Evolutionary conservation across 1,139 yeast species (phyloP).

Genomic region (Suhomyces wounanorum): DNA sequence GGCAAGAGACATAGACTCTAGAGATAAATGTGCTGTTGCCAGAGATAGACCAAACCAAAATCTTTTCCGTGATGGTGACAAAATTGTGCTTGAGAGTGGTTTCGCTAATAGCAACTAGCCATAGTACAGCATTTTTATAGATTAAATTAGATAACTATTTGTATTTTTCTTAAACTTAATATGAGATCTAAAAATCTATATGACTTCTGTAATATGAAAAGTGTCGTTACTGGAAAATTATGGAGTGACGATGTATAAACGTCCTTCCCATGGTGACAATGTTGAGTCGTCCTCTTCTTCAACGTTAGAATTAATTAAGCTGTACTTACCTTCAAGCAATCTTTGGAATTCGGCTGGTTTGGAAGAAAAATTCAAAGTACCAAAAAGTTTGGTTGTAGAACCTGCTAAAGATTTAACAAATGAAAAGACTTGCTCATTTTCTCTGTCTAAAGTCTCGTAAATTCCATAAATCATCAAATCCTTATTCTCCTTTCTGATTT

Average conservation of each 20-base stretch:
- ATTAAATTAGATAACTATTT: too few relatives aligned
- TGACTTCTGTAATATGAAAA: not conserved
- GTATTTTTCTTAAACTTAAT: not conserved
- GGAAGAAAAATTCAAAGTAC: constrained; percentile 48
- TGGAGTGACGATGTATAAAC: constrained; percentile 30
- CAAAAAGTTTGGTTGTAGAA: constrained; percentile 31
- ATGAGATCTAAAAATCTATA: not conserved
- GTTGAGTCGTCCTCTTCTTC: constrained; percentile 23
- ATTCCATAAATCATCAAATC: constrained; percentile 50
- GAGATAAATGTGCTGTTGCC: not conserved
- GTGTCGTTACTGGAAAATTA: not conserved
- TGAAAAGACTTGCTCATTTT: constrained; percentile 40
- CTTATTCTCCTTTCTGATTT: constrained; percentile 45
- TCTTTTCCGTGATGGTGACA: not conserved
- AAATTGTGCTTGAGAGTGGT: not conserved
- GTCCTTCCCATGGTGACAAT: constrained; percentile 43
- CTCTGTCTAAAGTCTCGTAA: constrained; percentile 43
- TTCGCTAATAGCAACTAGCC: not conserved
- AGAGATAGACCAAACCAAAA: not conserved
- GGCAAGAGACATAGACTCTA: not conserved
- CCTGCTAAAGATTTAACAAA: constrained; percentile 32
- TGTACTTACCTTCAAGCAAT: constrained; percentile 31
- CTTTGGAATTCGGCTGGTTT: constrained; percentile 32
- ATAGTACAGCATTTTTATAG: too few relatives aligned
- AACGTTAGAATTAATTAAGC: constrained; percentile 33